phyloP scores from a whole-genome alignment of 306 rosid species.

The Castanea mollissima region DNA sequence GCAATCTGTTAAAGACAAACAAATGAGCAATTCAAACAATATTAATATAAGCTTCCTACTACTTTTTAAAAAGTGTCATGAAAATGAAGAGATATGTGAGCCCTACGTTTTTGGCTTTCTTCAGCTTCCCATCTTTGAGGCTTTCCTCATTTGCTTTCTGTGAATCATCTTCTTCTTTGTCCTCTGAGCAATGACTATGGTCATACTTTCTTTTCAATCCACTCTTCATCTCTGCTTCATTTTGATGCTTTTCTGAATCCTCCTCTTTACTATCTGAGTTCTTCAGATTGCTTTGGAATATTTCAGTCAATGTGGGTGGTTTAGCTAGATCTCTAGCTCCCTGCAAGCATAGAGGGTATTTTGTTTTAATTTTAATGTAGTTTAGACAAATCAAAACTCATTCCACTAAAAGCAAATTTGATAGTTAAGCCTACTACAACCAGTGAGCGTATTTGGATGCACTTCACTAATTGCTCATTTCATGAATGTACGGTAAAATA shows the following conservation, averaged over 20 bases:
- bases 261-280: slow-evolving; percentile 42
- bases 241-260: slow-evolving; percentile 25
- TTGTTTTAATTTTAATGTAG: background rate
- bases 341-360: slow-evolving; percentile 29
- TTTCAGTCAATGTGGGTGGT: slow-evolving; percentile 80
- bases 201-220: slow-evolving; percentile 75
- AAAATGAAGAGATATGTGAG: background rate
- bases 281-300: slow-evolving; percentile 52
- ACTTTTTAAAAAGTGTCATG: background rate
- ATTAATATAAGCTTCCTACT: background rate
- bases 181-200: slow-evolving; percentile 47
- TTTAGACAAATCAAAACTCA: background rate
- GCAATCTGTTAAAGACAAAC: slow-evolving; percentile 54
- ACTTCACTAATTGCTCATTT: too few species aligned
- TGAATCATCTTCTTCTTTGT: slow-evolving; percentile 36
- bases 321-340: slow-evolving; percentile 77
- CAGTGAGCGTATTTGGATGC: too few species aligned
- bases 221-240: slow-evolving; percentile 37
- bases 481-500: too few species aligned
- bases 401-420: background rate
- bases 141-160: slow-evolving; percentile 34
- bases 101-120: slow-evolving; percentile 81
- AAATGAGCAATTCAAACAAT: slow-evolving; percentile 5
- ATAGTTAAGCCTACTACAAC: background rate
- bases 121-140: slow-evolving; percentile 48